Evolutionary conservation across 495 filamentous ascomycete genomes (phyloP), one percentile per base, ranked within the genome.

Genomic region (Neurospora intermedia): DNA sequence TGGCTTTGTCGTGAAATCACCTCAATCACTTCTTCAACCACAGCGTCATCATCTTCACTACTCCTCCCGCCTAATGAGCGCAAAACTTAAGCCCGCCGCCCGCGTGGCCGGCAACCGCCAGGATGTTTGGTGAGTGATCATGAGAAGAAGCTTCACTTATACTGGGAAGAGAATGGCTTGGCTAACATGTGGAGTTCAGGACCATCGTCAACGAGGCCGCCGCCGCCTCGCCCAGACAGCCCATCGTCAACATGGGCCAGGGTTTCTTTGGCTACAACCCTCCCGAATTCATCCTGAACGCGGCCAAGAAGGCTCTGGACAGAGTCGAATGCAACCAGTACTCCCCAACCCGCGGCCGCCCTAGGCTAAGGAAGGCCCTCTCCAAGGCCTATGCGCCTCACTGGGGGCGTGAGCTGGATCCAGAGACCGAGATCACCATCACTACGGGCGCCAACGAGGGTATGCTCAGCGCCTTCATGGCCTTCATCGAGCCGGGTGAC

Each of bases 221-320:
- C 0, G 85, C 86, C 1, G 91, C 92, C 8, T 97, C 94, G 11
- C 93, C 94, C 9, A 90, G 91, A 69, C 93, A 97, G 79, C 93
- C 94, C 73, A 95, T 98, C 76, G 89, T 96, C 74, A 97, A 97
- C 82, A 94, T 97, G 91, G 94, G 94, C 70, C 94, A 97, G 82
- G 94, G 94, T n/a, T 97, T 96, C 86, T 97, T 96, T 82, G 96
- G 96, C 40, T 99, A 99, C 81, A 99, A 99, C 78, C 96, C 96
- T 59, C 96, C 96, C 2, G 81, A 90, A 16, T 99, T 97, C 80
- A 94, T 97, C 70, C 84, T 97, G 71, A 88, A 97, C 76, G 96
- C 96, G 35, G 96, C 96, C 69, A 97, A 96, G 81, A 85, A 89
- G 23, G 94, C 94, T 45, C 86, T 99, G 31, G 90, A 97, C 79